Conservation (phyloP, 1,284 basidiomycete species). For the Pyrrhoderma noxium region DNA sequence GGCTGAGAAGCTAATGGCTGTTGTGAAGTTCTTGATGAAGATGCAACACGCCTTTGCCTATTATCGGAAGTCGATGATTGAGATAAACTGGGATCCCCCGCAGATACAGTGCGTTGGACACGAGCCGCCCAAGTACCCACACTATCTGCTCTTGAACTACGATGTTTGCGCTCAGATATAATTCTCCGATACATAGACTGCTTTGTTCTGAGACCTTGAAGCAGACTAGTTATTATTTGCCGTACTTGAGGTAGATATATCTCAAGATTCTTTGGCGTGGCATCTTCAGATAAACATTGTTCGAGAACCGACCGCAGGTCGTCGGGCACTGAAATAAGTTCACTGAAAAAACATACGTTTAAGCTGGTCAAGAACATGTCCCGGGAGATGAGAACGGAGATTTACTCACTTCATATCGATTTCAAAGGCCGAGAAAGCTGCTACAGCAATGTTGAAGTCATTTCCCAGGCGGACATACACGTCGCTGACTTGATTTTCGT, state of each 20-base stretch:
- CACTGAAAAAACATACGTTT: slow-evolving; percentile 46
- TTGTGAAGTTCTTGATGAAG: slow-evolving; percentile 9
- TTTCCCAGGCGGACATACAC: slow-evolving; percentile 96
- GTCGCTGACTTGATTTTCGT: slow-evolving; percentile 87
- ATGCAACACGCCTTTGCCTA: slow-evolving; percentile 8
- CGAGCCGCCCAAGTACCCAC: slow-evolving; percentile 19
- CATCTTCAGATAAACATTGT: slow-evolving; percentile 85
- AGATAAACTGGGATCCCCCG: slow-evolving; percentile 1
- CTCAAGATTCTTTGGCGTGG: slow-evolving; percentile 79
- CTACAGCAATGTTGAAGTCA: slow-evolving; percentile 92
- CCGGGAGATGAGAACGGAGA: slow-evolving; percentile 11
- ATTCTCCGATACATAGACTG: slow-evolving; percentile 75
- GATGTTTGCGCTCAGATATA: slow-evolving; percentile 50
- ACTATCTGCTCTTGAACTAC: slow-evolving; percentile 35
- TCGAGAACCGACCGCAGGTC: slow-evolving; percentile 88
- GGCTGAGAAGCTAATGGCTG: slow-evolving; percentile 26
- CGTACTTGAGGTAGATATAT: slow-evolving; percentile 88
- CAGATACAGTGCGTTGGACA: slow-evolving; percentile 1
- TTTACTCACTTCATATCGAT: slow-evolving; percentile 85
- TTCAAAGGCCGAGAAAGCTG: slow-evolving; percentile 79
- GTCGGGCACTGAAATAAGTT: slow-evolving; percentile 83
- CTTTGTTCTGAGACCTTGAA: slow-evolving; percentile 89
- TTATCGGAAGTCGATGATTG: slow-evolving; percentile 6
- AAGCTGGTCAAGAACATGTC: slow-evolving; percentile 3
- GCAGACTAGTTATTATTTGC: slow-evolving; percentile 85